phyloP scores from a whole-genome alignment of 176 grass and related monocot species.

The Oryza coarctata region DNA sequence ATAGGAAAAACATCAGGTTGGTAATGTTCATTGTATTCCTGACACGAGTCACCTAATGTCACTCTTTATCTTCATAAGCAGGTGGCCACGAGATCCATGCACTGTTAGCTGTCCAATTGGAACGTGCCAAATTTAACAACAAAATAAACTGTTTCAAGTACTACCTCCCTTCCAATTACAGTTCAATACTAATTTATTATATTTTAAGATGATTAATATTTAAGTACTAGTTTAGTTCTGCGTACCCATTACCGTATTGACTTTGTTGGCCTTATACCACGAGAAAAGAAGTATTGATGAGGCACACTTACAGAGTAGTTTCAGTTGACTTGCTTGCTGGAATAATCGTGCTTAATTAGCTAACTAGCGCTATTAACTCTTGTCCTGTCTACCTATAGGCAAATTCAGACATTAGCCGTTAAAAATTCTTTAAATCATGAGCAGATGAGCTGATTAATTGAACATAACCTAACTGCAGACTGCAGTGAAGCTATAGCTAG shows the following conservation, averaged over 20 bases:
- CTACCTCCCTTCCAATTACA: no score
- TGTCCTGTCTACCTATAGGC: neutral
- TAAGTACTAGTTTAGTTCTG: no score
- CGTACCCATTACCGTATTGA: neutral
- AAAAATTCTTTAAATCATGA: neutral
- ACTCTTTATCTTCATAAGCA: neutral
- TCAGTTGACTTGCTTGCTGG: neutral
- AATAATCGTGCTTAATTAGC: neutral
- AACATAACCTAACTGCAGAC: no score
- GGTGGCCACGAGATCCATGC: neutral
- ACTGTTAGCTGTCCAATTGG: neutral
- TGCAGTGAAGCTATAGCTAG: neutral
- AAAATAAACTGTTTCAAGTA: neutral
- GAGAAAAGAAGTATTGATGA: neutral
- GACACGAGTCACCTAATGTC: neutral
- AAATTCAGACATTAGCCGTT: neutral
- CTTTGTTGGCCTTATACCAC: neutral
- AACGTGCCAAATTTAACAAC: conserved; percentile 1
- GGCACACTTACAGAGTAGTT: neutral
- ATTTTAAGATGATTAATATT: no score
- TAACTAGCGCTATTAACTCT: no score
- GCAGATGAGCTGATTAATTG: no score
- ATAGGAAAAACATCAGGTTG: neutral
- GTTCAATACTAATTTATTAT: no score
- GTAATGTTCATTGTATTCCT: neutral